Base-by-base conservation (phyloP, 2,329 filamentous ascomycete species). In the Calonectria pauciramosa region DNA sequence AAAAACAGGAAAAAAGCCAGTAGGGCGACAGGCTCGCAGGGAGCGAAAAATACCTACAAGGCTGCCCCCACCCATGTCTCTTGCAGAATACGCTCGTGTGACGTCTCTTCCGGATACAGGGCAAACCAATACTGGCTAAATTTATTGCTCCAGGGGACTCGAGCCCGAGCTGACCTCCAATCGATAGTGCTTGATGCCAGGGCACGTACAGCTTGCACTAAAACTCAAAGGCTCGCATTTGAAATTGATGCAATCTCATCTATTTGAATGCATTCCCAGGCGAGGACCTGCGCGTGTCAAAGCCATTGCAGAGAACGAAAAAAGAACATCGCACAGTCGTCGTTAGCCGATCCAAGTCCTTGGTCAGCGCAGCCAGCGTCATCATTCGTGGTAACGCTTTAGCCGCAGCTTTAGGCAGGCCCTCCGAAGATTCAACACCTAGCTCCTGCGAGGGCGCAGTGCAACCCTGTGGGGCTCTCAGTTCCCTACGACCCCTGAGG, bases 341-440 rank as follows among this genome's bases (percentile, higher is more conserved):
- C 10, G 34, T 47, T 8, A n/a, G 13, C 44, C n/a, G n/a, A 47
- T 47, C 20, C 44, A 47, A 18, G n/a, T 9, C 9, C n/a, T 47
- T n/a, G 44, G 41, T 18, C 18, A 16, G n/a, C 41, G 41, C 44
- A 47, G 20, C 44, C 44, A 23, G n/a, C n/a, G n/a, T n/a, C 44
- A 13, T 47, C n/a, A 10, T 41, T 54, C 52, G 79, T 77, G 76
- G 75, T 79, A 76, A 78, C 75, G 78, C 76, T 78, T 80, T 56
- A 52, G 70, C 67, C 68, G 41, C 51, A 59, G 44, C 66, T 66
- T 30, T 78, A 76, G 70, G 68, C 44, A 67, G 71, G 69, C 34
- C 65, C 28, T 49, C 36, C 73, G 38, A 63, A 23, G 34, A 38
- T 68, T 73, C 75, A 66, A 80, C 78, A 77, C 78, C 65, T 72